phyloP scores from a whole-genome alignment of 805 yeast species.

The Ogataea allantospora region DNA sequence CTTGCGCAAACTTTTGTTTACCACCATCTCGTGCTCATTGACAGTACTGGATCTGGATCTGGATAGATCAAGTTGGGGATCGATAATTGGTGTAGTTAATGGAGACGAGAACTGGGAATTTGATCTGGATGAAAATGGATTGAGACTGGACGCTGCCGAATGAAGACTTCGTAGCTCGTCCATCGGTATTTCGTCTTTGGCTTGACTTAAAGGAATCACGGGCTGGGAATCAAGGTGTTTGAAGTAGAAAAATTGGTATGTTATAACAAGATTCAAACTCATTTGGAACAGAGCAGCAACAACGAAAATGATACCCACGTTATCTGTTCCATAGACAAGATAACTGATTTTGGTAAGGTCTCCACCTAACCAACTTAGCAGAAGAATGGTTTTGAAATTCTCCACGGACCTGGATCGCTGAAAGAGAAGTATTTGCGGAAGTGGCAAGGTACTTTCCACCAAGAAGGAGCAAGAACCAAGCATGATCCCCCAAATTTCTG shows the following conservation, averaged over 20 bases:
- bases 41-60: conserved; percentile 27
- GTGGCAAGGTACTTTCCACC: conserved; percentile 69
- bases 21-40: conserved; percentile 19
- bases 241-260: conserved; percentile 69
- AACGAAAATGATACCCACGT: conserved; percentile 63
- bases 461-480: conserved; percentile 45
- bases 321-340: conserved; percentile 70
- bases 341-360: conserved; percentile 77
- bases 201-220: conserved; percentile 1
- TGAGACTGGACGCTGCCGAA: conserved; percentile 9
- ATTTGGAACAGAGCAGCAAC: conserved; percentile 77
- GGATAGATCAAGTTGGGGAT: conserved; percentile 11
- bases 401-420: conserved; percentile 65
- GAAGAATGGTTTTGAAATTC: conserved; percentile 72
- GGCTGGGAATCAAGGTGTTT: conserved; percentile 31
- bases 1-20: conserved; percentile 11
- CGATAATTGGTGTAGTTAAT: conserved; percentile 12
- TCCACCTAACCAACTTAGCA: conserved; percentile 87
- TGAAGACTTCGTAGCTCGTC: conserved; percentile 5
- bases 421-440: conserved; percentile 74
- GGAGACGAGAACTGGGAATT: conserved; percentile 14
- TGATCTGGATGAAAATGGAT: conserved; percentile 9
- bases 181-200: conserved; percentile 2
- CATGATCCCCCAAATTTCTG: conserved; percentile 29
- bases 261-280: conserved; percentile 68